Evolutionary conservation across 2,329 filamentous ascomycete genomes (phyloP).

Genomic region (Periconia sp.): DNA sequence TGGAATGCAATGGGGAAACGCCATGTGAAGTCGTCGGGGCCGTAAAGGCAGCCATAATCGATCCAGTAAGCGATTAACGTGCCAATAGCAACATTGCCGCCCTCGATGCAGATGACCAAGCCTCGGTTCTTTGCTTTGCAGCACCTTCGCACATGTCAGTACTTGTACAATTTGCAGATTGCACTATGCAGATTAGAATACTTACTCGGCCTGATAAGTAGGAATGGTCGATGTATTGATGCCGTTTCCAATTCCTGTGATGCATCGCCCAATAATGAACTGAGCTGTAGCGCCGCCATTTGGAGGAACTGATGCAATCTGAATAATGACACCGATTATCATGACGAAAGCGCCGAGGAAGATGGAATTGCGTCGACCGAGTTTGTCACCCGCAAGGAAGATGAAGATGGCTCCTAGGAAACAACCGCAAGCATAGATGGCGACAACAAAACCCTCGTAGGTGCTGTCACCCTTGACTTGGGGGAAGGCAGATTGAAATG

Average conservation of each 20-base stretch:
- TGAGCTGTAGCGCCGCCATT: conserved; percentile 46
- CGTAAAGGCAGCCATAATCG: conserved; percentile 39
- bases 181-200: too few relatives aligned
- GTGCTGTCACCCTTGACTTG: conserved; percentile 46
- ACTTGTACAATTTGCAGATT: too few relatives aligned
- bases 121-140: conserved; percentile 58
- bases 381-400: conserved; percentile 42
- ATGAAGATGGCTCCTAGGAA: conserved; percentile 45
- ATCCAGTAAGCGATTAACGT: conserved; percentile 56
- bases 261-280: conserved; percentile 55
- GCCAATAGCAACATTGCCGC: conserved; percentile 55
- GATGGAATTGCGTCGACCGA: conserved; percentile 49
- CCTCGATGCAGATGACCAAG: conserved; percentile 62
- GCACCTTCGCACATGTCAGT: not conserved
- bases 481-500: conserved; percentile 42
- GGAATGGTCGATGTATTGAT: conserved; percentile 60
- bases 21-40: conserved; percentile 43
- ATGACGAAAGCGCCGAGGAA: conserved; percentile 46
- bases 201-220: conserved; percentile 56
- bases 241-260: conserved; percentile 58
- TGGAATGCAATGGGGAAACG: conserved; percentile 59
- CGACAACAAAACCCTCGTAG: conserved; percentile 54
- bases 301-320: conserved; percentile 31
- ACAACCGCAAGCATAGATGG: conserved; percentile 58
- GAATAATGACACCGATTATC: conserved; percentile 48